Evolutionary conservation across 2,329 filamentous ascomycete species (phyloP), one percentile per base, ranked within the genome.

Genomic region (Ophiostoma montium): DNA sequence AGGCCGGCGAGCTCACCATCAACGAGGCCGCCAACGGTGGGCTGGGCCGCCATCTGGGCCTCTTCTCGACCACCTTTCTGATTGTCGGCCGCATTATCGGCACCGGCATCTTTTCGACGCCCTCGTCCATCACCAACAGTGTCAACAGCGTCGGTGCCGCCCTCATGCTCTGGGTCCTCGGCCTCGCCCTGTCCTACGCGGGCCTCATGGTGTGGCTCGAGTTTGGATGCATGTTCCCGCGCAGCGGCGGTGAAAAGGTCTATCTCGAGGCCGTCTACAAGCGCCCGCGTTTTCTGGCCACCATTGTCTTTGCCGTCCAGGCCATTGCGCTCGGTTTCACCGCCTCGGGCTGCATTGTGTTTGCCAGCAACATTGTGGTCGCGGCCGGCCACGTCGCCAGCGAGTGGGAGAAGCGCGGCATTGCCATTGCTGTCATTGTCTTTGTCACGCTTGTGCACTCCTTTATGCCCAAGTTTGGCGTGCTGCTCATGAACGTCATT

Each of bases 161-260:
- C 23, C 53, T 70, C 43, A 62, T 70, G 41, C 56, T 65, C 10
- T 65, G 62, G 62, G 56, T 62, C 3, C 56, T 62, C 16, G 61
- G 59, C 49, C 51, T 54, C 27, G 61, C 79, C 45, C 64, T 81
- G 21, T 74, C 77, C 3, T 76, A 76, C 55, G 71, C 68, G 53
- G 77, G 77, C 19, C 65, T 81, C 12, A 73, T 71, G 49, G 75
- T 82, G 5, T 81, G 75, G 59, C 69, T 82, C 45, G 78, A 81
- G 57, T 80, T 80, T 55, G 78, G 77, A 21, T 67, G 77, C 4
- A 75, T 74, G 4, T 78, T 80, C 33, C 78, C 78, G 2, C 67
- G 72, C 33, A 78, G 74, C 13, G 78, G 78, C 13, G 78, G 78
- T 18, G 77, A 81, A 54, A 82, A 82, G 67, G 78, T 80, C 59